phyloP scores from a whole-genome alignment of 208 protist genomes.

The Crithidia expoeki region DNA sequence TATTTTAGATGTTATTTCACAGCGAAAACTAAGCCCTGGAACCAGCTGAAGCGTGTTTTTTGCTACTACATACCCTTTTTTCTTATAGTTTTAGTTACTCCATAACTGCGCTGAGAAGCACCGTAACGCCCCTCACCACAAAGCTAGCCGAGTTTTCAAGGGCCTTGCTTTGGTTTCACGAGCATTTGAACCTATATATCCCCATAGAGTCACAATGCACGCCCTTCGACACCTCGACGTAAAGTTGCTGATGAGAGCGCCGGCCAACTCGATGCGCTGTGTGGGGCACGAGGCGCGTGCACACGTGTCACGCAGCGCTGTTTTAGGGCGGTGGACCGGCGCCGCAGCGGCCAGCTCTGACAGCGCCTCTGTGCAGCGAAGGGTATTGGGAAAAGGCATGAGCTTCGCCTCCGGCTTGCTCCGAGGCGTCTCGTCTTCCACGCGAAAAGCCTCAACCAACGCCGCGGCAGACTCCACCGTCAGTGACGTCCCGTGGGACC shows the following conservation, averaged over 20 bases:
- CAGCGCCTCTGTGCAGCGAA: not conserved
- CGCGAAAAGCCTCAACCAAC: constrained; percentile 26
- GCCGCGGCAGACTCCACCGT: constrained; percentile 34
- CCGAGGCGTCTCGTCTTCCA: constrained; percentile 26
- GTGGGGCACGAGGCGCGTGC: constrained; percentile 3
- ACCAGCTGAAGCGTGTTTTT: too few relatives aligned
- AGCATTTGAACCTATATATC: not conserved
- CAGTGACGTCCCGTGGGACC: constrained; percentile 68
- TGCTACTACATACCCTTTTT: not conserved
- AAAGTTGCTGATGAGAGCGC: constrained; percentile 1
- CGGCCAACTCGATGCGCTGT: constrained; percentile 9
- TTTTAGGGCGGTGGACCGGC: constrained; percentile 62
- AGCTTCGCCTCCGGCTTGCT: constrained; percentile 60
- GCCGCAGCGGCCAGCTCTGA: constrained; percentile 9
- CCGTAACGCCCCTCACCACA: too few relatives aligned
- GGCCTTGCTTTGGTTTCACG: not conserved
- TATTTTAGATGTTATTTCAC: too few relatives aligned
- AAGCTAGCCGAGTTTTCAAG: too few relatives aligned
- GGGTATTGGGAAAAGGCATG: constrained; percentile 68
- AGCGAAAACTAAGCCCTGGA: too few relatives aligned
- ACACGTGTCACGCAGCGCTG: constrained; percentile 39
- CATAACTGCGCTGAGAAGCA: too few relatives aligned
- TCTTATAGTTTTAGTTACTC: too few relatives aligned
- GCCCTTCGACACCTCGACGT: constrained; percentile 10
- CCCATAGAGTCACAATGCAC: constrained; percentile 2